Evolutionary conservation across 805 yeast species (phyloP), one percentile per base, ranked within the genome.

Genomic region (Cephaloascus fragrans): DNA sequence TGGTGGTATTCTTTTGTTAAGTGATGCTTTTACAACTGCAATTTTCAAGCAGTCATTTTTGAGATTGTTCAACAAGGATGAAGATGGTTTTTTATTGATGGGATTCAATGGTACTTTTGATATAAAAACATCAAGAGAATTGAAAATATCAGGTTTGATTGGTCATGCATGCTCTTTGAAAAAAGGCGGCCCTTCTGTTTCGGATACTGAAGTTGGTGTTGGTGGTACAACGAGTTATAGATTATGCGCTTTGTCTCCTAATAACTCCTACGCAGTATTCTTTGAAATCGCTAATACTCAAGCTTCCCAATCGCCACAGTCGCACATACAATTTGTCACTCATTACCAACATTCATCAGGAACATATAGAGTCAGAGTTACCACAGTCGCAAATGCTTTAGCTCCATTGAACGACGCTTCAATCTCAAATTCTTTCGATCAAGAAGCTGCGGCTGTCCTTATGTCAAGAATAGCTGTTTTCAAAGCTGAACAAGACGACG

Each of bases 321-420:
- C 73, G 17, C 73, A 67, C 50, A 75, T 85, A 39, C 99, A 93
- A 64, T 90, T 82, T 63, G 74, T 87, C 47, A 93, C 97, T 18
- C 82, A 80, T 51, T 93, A 93, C 63, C 95, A 93, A 66, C 97
- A 93, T 63, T 74, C 96, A n/a, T 80, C 89, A 20, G 98, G 98
- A 41, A 74, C 90, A 10, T 83, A 76, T 55, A 75, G 97, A 53
- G 67, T 86, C 43, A 77, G 97, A 50, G 97, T 93, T 28, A 90
- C 98, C 18, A 93, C 97, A 1, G 71, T 93, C 42, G 66, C 69
- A 41, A 69, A 77, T 55, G 57, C 70, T 43, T 70, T 76, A 41
- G 72, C 79, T 12, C 55, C 53, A 36, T 61, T 70, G 19, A 75
- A 74, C 34, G 75, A 71, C 41, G 59, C 56, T 36, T 50, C 60